Base-by-base conservation (phyloP, 2,329 filamentous ascomycete species). In the Plectosphaerella plurivora region DNA sequence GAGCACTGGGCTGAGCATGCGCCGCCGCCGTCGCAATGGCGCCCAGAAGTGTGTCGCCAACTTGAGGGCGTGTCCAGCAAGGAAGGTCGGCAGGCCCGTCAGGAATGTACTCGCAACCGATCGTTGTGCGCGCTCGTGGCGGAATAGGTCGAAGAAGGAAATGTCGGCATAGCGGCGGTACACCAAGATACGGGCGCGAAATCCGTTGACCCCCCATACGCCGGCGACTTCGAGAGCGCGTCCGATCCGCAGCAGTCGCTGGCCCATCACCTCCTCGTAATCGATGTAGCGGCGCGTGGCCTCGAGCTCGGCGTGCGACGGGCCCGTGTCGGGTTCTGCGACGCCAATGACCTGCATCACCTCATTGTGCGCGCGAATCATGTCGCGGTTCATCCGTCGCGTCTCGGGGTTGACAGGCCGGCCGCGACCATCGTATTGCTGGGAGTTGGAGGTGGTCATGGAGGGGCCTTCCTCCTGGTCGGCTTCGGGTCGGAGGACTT, bases 311-410 rank as follows among this genome's bases (percentile, higher is more conserved):
- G 68, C 66, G 4, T 71, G 69, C 20, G 67, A 62, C 4, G 60
- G 60, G 8, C 66, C 66, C 49, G 74, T 76, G 50, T 84, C 81
- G 14, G 80, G 77, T 59, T 84, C 81, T 9, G 81, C 81, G 5
- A 84, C 81, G 5, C 81, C 81, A 39, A 84, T 84, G 10, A 83
- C 79, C 16, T 77, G 72, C 81, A 84, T 84, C 4, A 84, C 81
- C 57, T 84, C 81, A 57, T 84, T 84, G 59, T 84, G 81, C 10
- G 81, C 76, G 49, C 81, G 73, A 24, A 84, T 79, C 33, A 83
- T 75, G 53, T 81, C 76, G 47, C 76, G 73, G 57, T 82, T 83
- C 56, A 82, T 74, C 12, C 70, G 68, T 59, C 76, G 79, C 1
- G 79, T 82, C 49, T 76, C 73, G 0, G 72, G 72, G 57, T 84